These are phyloP conservation scores for Auriscalpium vulgare DNA, from an alignment of 768 basidiomycete species.

Conservation along the genomic window DNA sequence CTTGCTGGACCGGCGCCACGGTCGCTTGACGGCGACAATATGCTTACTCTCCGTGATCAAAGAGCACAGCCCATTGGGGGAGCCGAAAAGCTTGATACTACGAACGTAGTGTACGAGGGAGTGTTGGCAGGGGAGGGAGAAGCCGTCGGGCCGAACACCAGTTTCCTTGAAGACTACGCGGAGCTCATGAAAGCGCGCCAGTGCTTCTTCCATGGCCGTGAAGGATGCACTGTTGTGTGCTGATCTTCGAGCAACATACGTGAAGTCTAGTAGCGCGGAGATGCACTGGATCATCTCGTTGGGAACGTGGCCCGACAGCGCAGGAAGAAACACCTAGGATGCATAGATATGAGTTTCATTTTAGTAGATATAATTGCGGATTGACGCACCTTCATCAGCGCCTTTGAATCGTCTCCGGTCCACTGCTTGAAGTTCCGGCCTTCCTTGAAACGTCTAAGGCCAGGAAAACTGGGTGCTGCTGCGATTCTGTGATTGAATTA, in stretches of 20 bases:
- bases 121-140: conserved; percentile 21
- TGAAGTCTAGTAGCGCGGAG: conserved; percentile 17
- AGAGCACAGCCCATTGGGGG: conserved; percentile 15
- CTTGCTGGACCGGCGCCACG: conserved; percentile 25
- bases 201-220: conserved; percentile 3
- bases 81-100: conserved; percentile 15
- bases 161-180: conserved; percentile 9
- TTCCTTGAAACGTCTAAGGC: conserved; percentile 7
- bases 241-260: conserved; percentile 14
- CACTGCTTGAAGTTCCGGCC: conserved; percentile 15
- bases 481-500: too few relatives aligned
- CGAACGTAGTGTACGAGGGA: conserved; percentile 17
- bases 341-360: too few relatives aligned
- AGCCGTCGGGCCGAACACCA: conserved; percentile 13
- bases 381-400: conserved; percentile 14
- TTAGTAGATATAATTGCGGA: too few relatives aligned
- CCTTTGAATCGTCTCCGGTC: conserved; percentile 17
- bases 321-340: conserved; percentile 15
- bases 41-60: conserved; percentile 17
- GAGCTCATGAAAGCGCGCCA: conserved; percentile 7
- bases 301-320: background rate
- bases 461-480: conserved; percentile 9
- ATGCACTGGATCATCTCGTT: conserved; percentile 9
- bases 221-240: conserved; percentile 2
- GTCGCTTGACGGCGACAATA: conserved; percentile 21